Percentiles rank a stretch among this genome's conserved stretches.
phyloP scores from a whole-genome alignment of 2,329 filamentous ascomycete genomes.

The Colletotrichum tropicale region DNA sequence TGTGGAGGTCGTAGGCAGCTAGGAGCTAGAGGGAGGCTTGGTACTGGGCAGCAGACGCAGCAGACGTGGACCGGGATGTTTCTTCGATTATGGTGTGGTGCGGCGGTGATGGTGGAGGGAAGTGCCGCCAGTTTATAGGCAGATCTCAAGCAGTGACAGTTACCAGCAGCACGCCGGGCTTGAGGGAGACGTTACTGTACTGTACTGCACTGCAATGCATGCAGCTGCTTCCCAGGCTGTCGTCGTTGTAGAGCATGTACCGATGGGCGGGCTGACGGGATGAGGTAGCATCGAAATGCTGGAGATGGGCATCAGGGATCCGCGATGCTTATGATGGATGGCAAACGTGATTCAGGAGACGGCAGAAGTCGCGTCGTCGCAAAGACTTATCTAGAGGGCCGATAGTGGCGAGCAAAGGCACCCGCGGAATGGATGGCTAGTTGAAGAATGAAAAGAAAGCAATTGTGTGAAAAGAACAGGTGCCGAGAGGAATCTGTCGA shows the following conservation, averaged over 20 bases:
- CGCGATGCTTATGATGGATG: background rate
- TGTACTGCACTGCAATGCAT: slow-evolving; percentile 3
- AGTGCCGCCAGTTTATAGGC: background rate
- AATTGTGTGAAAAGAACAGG: background rate
- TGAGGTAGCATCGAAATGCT: background rate
- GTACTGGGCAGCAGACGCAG: background rate
- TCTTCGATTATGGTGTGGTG: slow-evolving; percentile 9
- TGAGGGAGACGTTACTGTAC: background rate
- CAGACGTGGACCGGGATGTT: slow-evolving; percentile 12
- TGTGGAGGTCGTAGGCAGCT: background rate
- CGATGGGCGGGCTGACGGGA: background rate
- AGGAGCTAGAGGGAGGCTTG: background rate
- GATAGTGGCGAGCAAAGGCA: background rate
- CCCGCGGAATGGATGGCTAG: background rate
- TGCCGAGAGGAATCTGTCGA: background rate
- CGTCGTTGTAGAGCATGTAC: background rate
- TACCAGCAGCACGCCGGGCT: background rate
- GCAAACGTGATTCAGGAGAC: background rate
- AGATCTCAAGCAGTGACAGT: background rate
- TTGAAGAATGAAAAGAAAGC: background rate
- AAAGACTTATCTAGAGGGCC: background rate
- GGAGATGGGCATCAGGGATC: background rate
- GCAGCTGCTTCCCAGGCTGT: slow-evolving; percentile 7
- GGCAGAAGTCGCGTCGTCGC: background rate
- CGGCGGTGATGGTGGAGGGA: slow-evolving; percentile 2